Evolutionary conservation across 306 rosid genomes (phyloP).

Genomic region (Erythrophleum fordii): DNA sequence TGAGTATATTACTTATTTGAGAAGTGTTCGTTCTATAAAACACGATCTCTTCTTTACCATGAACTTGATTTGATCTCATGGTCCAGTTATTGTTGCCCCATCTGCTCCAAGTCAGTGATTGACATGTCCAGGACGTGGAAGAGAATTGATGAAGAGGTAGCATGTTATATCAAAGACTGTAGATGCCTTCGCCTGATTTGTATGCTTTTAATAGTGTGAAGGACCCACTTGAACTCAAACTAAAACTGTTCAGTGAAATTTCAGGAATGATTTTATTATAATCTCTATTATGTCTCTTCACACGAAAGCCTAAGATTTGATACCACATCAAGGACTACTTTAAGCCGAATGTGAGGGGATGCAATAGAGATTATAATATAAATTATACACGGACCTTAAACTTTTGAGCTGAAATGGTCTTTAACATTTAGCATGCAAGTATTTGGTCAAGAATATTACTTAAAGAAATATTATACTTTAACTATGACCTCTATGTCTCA

Average conservation of each 20-base stretch:
- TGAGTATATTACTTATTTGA: constrained; percentile 45
- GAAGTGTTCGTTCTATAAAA: neutral
- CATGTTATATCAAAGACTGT: constrained; percentile 14
- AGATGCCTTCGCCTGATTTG: neutral
- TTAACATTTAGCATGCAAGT: neutral
- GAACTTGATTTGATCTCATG: constrained; percentile 37
- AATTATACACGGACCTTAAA: neutral
- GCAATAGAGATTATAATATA: neutral
- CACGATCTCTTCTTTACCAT: constrained; percentile 4
- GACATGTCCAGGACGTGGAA: constrained; percentile 91
- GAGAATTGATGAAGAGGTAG: constrained; percentile 96
- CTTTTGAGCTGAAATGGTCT: neutral
- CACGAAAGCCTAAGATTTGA: neutral
- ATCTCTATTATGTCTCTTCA: neutral
- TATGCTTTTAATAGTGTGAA: neutral
- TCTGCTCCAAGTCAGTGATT: constrained; percentile 81
- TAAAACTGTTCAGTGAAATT: neutral
- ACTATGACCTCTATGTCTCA: constrained; percentile 27
- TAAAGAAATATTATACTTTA: constrained; percentile 1
- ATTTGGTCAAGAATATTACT: constrained; percentile 24
- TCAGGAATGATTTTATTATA: no score
- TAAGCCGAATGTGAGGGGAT: neutral
- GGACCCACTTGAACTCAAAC: neutral
- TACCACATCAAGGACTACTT: neutral
- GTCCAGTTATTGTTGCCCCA: constrained; percentile 83